Base-by-base conservation (phyloP, 768 basidiomycete genomes). In the Neoboletus subvelutipes region DNA sequence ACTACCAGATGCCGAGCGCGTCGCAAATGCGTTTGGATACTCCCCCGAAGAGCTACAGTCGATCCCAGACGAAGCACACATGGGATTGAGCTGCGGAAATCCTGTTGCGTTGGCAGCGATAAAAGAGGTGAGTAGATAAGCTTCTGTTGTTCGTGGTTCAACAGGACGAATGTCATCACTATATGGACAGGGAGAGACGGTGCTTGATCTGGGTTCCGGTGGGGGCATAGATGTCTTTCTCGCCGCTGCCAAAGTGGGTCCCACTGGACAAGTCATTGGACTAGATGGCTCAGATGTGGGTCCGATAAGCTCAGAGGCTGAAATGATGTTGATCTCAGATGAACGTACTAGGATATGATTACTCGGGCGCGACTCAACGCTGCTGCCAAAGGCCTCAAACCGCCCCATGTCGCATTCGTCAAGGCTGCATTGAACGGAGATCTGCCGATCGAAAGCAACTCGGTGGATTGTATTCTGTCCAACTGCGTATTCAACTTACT, bases 401-500 rank as follows among this genome's bases (percentile, higher is more conserved):
- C 81, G 8, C 82, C 80, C 1, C 76, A 76, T 5, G 81, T 81
- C 28, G 70, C 78, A 0, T 84, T 85, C 59, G 75, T 82, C 4
- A 71, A 80, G 24, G 71, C 77, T 0, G 62, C 68, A 2, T 65
- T 82, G 26, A 74, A 75, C 0, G 75, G 78, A 22, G 64, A 76
- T 8, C 68, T 84, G 2, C 85, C 83, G 1, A 75, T 85, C 52
- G 66, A 70, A 41, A 74, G 78, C 5, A 66, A 73, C 51, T 75
- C 81, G 0, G 74, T 84, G 18, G 81, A 86, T 58, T 84, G 81
- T 55, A 70, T 86, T 17, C 59, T 84, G 7, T 83, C 83, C 7
- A 86, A 83, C 64, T 84, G 83, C 52, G 81, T 83, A 4, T 67
- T 84, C 64, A 83, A 84, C 61, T 65, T 82, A 2, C 60, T 84